Base-by-base conservation (phyloP, 176 grass and related monocot genomes). In the Thalia dealbata region DNA sequence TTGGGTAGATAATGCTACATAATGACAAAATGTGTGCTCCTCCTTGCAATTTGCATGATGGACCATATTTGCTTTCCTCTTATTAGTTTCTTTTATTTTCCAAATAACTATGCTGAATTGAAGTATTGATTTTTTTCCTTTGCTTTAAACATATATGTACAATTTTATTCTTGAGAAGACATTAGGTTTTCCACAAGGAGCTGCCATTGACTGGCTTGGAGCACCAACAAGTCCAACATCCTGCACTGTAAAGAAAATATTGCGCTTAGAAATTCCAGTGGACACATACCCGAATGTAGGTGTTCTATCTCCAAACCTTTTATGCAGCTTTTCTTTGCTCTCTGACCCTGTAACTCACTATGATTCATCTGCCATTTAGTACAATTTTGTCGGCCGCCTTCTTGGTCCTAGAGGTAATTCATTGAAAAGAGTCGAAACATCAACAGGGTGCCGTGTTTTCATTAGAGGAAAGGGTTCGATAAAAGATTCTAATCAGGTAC, bases 401-500 rank as follows among this genome's bases (percentile, higher is more conserved):
- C 89, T 97, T 58, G 95, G 95, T 48, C 95, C 95, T 67, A 92
- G 87, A 29, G 92, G 92, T 35, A 97, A 97, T 84, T 97, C 95
- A 19, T 75, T 97, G 54, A 97, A 97, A 85, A 88, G 95, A 83
- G 86, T 97, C 30, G 95, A 97, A 80, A 79, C 85, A 76, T 91
- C 95, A 62, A 91, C 95, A 14, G 95, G 95, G 41, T 97, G 95
- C 64, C 95, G 95, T 77, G 90, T 97, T 84, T 97, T 91, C 77
- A 97, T 97, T 62, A 86, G 95, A 86, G 95, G 95, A 63, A 97
- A 93, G 61, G 95, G 95, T 62, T 97, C 95, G 10, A 97, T 97
- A 78, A 97, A 97, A 76, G 95, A 97, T 75, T 75, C 95, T 75
- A 79, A 78, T 65, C 92, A 97, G 95, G 95, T 93, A 83, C 73